Evolutionary conservation across 2,329 filamentous ascomycete species (phyloP).

Genomic region (Diplodia seriata): DNA sequence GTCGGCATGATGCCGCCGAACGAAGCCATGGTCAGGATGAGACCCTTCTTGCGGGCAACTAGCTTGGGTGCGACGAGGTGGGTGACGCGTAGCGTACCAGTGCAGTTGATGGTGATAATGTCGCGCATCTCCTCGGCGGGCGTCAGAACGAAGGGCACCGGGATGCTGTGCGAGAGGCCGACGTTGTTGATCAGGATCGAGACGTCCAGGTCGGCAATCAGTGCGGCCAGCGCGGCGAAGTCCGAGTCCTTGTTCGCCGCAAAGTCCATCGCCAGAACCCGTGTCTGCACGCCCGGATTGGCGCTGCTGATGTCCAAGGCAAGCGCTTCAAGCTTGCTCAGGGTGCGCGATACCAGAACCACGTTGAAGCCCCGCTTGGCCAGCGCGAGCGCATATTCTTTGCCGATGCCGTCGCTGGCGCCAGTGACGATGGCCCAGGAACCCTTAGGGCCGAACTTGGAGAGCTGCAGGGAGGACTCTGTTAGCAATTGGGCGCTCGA

Average conservation of each 20-base stretch:
- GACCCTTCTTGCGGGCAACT: constrained; percentile 79
- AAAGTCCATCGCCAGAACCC: constrained; percentile 91
- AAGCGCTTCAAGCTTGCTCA: constrained; percentile 83
- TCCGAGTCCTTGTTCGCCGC: constrained; percentile 78
- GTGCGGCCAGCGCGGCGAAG: constrained; percentile 73
- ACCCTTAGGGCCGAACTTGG: constrained; percentile 87
- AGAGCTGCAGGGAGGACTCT: constrained; percentile 65
- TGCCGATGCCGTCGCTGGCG: constrained; percentile 94
- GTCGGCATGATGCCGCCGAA: constrained; percentile 93
- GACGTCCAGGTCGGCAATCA: constrained; percentile 77
- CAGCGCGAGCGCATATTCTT: constrained; percentile 91
- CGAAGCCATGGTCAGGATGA: constrained; percentile 97
- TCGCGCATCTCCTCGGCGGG: constrained; percentile 78
- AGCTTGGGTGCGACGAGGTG: constrained; percentile 85
- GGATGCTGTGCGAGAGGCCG: constrained; percentile 90
- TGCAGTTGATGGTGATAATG: constrained; percentile 95
- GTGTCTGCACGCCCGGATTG: constrained; percentile 72
- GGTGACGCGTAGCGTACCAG: constrained; percentile 87
- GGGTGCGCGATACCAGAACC: constrained; percentile 92
- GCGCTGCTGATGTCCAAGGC: constrained; percentile 76
- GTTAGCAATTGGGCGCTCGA: constrained; percentile 9
- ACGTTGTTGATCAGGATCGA: constrained; percentile 96
- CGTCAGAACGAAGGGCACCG: constrained; percentile 85
- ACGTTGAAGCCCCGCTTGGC: constrained; percentile 93
- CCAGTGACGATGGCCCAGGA: constrained; percentile 95